Evolutionary conservation across 257 asterid genomes (phyloP).

Genomic region (Solanum bulbocastanum): DNA sequence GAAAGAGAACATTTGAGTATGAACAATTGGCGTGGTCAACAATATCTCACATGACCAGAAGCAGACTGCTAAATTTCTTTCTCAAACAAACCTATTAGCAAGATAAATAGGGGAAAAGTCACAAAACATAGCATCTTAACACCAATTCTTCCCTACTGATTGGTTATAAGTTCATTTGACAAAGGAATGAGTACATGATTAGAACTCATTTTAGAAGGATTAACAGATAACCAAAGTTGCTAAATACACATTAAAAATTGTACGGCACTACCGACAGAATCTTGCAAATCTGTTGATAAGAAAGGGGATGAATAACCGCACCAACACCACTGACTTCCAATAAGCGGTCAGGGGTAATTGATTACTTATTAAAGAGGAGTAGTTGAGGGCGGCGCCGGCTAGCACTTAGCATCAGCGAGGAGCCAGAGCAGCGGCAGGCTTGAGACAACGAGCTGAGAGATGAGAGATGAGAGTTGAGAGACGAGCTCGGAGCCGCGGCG

Average conservation of each 20-base stretch:
- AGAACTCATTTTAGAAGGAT: neutral
- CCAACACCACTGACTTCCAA: conserved; percentile 77
- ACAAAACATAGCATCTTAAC: neutral
- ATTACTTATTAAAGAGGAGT: neutral
- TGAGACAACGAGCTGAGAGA: no score
- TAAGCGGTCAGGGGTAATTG: conserved; percentile 76
- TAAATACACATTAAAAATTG: neutral
- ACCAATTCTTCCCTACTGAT: neutral
- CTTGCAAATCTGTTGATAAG: conserved; percentile 88
- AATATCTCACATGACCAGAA: neutral
- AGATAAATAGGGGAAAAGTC: neutral
- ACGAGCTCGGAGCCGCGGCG: no score
- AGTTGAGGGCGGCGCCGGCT: no score
- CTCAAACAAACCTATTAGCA: neutral
- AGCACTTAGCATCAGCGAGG: no score
- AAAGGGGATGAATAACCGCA: conserved; percentile 92
- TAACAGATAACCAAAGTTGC: neutral
- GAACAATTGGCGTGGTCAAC: neutral
- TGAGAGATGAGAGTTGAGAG: no score
- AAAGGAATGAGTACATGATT: neutral
- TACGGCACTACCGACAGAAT: neutral
- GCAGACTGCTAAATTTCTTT: neutral
- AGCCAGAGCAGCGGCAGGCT: no score
- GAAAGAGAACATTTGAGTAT: neutral
- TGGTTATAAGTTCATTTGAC: neutral